Conservation (phyloP, 2,329 filamentous ascomycete genomes). For the Claviceps spartinae region DNA sequence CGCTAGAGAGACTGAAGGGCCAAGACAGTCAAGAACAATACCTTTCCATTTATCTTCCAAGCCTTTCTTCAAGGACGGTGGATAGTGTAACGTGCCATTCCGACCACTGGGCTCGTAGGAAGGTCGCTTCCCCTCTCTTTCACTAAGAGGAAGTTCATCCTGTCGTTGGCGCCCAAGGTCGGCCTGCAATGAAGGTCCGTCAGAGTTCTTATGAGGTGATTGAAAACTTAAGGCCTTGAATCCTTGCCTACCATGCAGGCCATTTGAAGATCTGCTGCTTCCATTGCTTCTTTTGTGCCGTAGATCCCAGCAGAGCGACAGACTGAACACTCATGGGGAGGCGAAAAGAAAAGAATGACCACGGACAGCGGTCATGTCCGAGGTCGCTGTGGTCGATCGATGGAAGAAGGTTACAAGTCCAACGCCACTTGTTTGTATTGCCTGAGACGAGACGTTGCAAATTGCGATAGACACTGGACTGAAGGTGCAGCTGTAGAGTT, state of each 20-base stretch:
- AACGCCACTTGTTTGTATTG: too few species aligned
- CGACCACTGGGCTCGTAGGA: slow-evolving; percentile 7
- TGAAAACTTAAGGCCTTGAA: neutral
- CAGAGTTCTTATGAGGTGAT: neutral
- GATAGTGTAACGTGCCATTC: slow-evolving; percentile 7
- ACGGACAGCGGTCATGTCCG: too few species aligned
- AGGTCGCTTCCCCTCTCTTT: slow-evolving; percentile 6
- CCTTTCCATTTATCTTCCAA: slow-evolving; percentile 11
- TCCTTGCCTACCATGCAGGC: slow-evolving; percentile 5
- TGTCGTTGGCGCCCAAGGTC: slow-evolving; percentile 12
- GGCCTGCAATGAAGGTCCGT: slow-evolving; percentile 7
- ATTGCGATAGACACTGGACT: too few species aligned
- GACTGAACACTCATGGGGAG: too few species aligned
- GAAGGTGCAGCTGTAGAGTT: too few species aligned
- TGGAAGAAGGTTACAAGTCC: too few species aligned
- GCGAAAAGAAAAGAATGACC: too few species aligned
- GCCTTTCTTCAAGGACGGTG: slow-evolving; percentile 4
- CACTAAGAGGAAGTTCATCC: slow-evolving; percentile 12
- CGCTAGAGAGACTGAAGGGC: neutral
- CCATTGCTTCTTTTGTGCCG: neutral
- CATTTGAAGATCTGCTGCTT: neutral
- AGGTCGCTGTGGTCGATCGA: too few species aligned
- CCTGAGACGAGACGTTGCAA: too few species aligned
- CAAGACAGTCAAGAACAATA: neutral
- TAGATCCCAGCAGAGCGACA: too few species aligned